Base-by-base conservation (phyloP, 306 rosid genomes). In the Malus sylvestris region DNA sequence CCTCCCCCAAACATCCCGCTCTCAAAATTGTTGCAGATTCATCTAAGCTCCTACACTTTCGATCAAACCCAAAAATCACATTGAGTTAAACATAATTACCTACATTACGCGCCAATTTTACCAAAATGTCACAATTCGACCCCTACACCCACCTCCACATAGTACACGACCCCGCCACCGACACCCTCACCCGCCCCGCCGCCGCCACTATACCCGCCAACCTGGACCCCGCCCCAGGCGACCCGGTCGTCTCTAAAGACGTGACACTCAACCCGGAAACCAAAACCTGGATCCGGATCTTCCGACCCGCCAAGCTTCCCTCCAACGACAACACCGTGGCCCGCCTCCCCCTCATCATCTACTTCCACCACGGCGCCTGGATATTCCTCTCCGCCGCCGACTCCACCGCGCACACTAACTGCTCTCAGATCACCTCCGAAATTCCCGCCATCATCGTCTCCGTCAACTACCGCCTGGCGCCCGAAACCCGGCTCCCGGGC, bases 331-430 rank as follows among this genome's bases (percentile, higher is more conserved):
- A 79, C 77, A 68, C 6, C 3, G 86, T 90, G 13, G 92, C 86
- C 0, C 84, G 87, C 7, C 52, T 90, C 3, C 92, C 96, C 0
- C 85, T 90, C 22, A 22, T 88, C 27, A 19, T 88, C 10, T 88
- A 86, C 68, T 83, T 83, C 82, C 96, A 90, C 76, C 72, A 52
- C 13, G 96, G 96, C 0, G 89, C 92, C 0, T 90, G 87, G 81
- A 4, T 88, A 23, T 22, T 75, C 55, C 49, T 81, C 0, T 52
- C 55, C n/a, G 87, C 89, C 0, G 68, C 64, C 0, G 65, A 76
- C 68, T 0, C 12, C 8, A 4, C 4, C 45, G 0, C 44, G 1
- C 88, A 86, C 32, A 0, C 14, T 5, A 83, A 78, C 3, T 85
- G 89, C 63, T 40, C 79, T 0, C 77, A 46, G 2, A 32, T 88